A percentile compares a stretch with the other conserved stretches of the same genome.
Evolutionary conservation across 2,329 filamentous ascomycete genomes (phyloP).

Genomic region (Gnomoniopsis smithogilvyi): DNA sequence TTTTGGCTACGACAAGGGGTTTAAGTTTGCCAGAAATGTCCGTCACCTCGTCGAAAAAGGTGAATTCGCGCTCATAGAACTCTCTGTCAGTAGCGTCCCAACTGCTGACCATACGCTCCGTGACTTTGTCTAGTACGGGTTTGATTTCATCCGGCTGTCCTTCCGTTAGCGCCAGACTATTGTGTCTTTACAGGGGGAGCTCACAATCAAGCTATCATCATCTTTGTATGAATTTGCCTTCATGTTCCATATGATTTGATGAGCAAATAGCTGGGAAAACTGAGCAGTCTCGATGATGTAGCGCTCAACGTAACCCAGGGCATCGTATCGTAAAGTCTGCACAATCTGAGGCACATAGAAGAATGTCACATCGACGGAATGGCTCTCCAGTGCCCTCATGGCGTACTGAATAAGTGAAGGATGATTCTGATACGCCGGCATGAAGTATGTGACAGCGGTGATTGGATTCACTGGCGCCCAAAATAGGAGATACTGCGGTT

Average conservation of each 20-base stretch:
- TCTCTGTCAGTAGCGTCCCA: conserved; percentile 75
- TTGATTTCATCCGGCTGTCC: conserved; percentile 82
- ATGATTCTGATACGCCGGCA: conserved; percentile 87
- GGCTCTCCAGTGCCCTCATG: conserved; percentile 89
- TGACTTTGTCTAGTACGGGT: conserved; percentile 87
- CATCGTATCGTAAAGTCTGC: conserved; percentile 89
- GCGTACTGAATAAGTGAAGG: conserved; percentile 95
- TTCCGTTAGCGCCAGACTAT: conserved; percentile 20
- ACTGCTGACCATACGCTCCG: conserved; percentile 75
- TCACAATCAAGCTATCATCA: conserved; percentile 79
- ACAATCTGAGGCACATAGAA: conserved; percentile 99
- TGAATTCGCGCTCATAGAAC: conserved; percentile 93
- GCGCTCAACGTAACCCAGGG: conserved; percentile 87
- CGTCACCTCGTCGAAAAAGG: conserved; percentile 98
- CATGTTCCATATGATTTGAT: conserved; percentile 99
- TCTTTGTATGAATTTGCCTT: conserved; percentile 99
- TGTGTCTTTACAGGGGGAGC: background rate
- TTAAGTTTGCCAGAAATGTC: conserved; percentile 93
- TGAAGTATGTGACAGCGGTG: conserved; percentile 88
- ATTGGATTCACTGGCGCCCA: conserved; percentile 93
- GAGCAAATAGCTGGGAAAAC: conserved; percentile 96
- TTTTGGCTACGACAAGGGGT: conserved; percentile 73
- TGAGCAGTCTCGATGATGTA: conserved; percentile 97
- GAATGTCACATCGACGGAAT: conserved; percentile 95
- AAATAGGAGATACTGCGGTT: conserved; percentile 73